phyloP scores from a whole-genome alignment of 306 rosid species.

The Clitoria ternatea region DNA sequence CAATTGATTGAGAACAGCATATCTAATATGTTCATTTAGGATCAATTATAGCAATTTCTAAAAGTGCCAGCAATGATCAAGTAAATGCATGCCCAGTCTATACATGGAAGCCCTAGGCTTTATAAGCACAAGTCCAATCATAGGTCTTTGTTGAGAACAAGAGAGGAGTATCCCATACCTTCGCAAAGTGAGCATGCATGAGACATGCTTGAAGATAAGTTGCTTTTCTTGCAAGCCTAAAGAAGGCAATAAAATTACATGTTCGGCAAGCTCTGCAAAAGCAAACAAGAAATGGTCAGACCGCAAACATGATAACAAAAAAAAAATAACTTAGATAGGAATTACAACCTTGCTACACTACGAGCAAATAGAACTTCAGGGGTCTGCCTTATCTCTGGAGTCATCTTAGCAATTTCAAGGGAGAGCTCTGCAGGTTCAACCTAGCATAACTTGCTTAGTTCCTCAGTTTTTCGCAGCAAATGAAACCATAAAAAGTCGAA shows the following conservation, averaged over 20 bases:
- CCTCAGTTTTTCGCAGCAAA: slow-evolving; percentile 25
- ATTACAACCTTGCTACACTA: slow-evolving; percentile 76
- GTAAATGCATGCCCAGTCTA: slow-evolving; percentile 14
- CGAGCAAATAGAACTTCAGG: slow-evolving; percentile 94
- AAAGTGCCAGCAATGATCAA: slow-evolving; percentile 15
- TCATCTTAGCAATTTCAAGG: slow-evolving; percentile 98
- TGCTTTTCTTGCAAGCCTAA: slow-evolving; percentile 85
- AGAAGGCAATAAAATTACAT: slow-evolving; percentile 82
- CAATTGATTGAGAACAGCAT: background rate
- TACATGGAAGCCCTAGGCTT: slow-evolving; percentile 12
- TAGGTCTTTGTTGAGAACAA: slow-evolving; percentile 1
- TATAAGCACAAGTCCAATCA: slow-evolving; percentile 16
- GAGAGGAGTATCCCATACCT: slow-evolving; percentile 51
- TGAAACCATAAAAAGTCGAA: slow-evolving; percentile 31
- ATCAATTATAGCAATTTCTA: slow-evolving; percentile 17
- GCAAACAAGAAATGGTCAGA: slow-evolving; percentile 32
- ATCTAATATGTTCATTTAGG: background rate
- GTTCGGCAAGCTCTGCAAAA: slow-evolving; percentile 91
- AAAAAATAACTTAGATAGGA: slow-evolving; percentile 6
- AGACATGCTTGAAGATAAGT: slow-evolving; percentile 98
- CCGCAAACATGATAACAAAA: slow-evolving; percentile 1
- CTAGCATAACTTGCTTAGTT: slow-evolving; percentile 50
- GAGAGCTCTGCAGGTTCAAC: slow-evolving; percentile 99
- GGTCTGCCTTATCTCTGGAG: slow-evolving; percentile 89
- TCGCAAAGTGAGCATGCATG: slow-evolving; percentile 98